These are phyloP conservation scores for Candida taoyuanica DNA, from an alignment of 805 yeast species.

Conservation along the genomic window DNA sequence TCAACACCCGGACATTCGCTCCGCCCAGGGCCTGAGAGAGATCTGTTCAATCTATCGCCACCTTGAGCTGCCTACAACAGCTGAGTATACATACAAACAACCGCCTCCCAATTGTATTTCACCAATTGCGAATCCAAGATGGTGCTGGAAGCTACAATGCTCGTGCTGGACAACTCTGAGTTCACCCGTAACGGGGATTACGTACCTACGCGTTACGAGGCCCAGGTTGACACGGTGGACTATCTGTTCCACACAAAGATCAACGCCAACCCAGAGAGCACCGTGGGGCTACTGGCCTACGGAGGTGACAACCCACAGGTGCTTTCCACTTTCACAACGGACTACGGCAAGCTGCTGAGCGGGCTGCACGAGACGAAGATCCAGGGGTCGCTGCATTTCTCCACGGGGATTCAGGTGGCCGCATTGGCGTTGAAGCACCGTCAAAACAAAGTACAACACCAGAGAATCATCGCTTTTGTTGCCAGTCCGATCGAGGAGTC, in stretches of 20 bases:
- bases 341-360: slow-evolving; percentile 77
- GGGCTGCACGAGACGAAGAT: slow-evolving; percentile 80
- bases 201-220: slow-evolving; percentile 81
- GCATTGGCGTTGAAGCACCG: slow-evolving; percentile 92
- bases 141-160: slow-evolving; percentile 96
- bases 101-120: background rate
- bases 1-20: too few relatives aligned
- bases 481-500: slow-evolving; percentile 77
- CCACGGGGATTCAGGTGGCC: slow-evolving; percentile 90
- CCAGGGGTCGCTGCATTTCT: slow-evolving; percentile 61
- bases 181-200: slow-evolving; percentile 95
- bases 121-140: slow-evolving; percentile 32
- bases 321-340: slow-evolving; percentile 81
- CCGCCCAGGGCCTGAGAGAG: too few relatives aligned
- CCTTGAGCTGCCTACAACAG: too few relatives aligned
- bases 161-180: slow-evolving; percentile 93
- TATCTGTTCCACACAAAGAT: slow-evolving; percentile 81
- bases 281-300: slow-evolving; percentile 86
- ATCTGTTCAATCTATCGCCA: background rate
- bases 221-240: slow-evolving; percentile 88
- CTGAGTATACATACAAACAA: too few relatives aligned
- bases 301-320: slow-evolving; percentile 86
- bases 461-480: slow-evolving; percentile 83
- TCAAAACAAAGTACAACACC: slow-evolving; percentile 88
- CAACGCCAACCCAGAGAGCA: slow-evolving; percentile 86